These are phyloP conservation scores for Tubosaeta sp. DNA, from an alignment of 768 basidiomycete genomes.

Conservation along the genomic window DNA sequence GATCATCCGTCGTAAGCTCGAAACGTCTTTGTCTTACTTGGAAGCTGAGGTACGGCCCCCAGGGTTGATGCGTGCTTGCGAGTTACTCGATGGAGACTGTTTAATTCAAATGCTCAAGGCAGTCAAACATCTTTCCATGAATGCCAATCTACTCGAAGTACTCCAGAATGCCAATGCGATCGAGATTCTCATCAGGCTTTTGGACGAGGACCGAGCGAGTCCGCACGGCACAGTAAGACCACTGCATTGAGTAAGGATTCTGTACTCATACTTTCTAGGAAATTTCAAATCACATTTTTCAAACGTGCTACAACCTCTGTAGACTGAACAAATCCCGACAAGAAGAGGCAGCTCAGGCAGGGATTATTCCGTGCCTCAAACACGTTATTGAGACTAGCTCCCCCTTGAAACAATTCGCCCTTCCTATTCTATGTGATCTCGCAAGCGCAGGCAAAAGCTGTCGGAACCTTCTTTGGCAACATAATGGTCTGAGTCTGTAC, in stretches of 20 bases:
- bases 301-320: conserved; percentile 95
- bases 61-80: conserved; percentile 88
- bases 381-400: conserved; percentile 85
- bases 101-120: conserved; percentile 89
- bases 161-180: conserved; percentile 95
- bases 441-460: conserved; percentile 94
- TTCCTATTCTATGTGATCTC: conserved; percentile 95
- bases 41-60: conserved; percentile 2
- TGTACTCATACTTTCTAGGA: conserved; percentile 51
- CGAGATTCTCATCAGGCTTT: conserved; percentile 80
- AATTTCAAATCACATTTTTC: conserved; percentile 96
- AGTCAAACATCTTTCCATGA: conserved; percentile 95
- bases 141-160: conserved; percentile 81
- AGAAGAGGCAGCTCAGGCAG: conserved; percentile 95
- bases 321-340: conserved; percentile 91
- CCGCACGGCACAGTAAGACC: conserved; percentile 72
- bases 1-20: conserved; percentile 76
- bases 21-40: not conserved
- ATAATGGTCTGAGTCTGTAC: conserved; percentile 84
- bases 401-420: conserved; percentile 93
- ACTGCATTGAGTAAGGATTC: not conserved
- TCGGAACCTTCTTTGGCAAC: conserved; percentile 86
- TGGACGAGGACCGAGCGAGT: conserved; percentile 77
- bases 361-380: conserved; percentile 89
- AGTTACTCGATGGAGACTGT: conserved; percentile 81